Conservation (phyloP, 768 basidiomycete species). For the Mycena epipterygia region DNA sequence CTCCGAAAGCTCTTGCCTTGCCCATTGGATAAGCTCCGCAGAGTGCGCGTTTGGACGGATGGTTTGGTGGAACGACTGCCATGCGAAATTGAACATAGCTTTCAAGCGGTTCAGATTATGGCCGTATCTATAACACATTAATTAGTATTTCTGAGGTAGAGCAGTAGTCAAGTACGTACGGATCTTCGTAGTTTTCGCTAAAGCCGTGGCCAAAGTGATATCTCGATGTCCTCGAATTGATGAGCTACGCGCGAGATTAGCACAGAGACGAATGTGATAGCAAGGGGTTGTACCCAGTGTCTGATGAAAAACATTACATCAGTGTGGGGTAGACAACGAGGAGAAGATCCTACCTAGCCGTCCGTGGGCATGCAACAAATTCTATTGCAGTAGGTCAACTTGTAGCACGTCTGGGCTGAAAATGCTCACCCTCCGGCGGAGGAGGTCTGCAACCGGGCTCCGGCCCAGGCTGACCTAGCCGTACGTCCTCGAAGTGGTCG, state of each 20-base stretch:
- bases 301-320: slow-evolving; percentile 46
- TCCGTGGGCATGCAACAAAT: slow-evolving; percentile 79
- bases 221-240: slow-evolving; percentile 75
- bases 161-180: slow-evolving; percentile 52
- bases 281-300: slow-evolving; percentile 70
- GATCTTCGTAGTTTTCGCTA: slow-evolving; percentile 69
- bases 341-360: slow-evolving; percentile 64
- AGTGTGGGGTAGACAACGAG: slow-evolving; percentile 18
- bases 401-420: background rate
- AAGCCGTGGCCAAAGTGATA: slow-evolving; percentile 74
- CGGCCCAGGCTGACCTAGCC: slow-evolving; percentile 68
- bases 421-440: slow-evolving; percentile 68
- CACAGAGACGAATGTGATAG: background rate
- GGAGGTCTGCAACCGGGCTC: slow-evolving; percentile 74
- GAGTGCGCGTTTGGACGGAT: slow-evolving; percentile 68
- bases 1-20: slow-evolving; percentile 60
- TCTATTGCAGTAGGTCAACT: slow-evolving; percentile 54
- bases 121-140: slow-evolving; percentile 57
- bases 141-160: background rate
- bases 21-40: slow-evolving; percentile 60
- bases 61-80: slow-evolving; percentile 61
- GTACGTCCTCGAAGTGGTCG: slow-evolving; percentile 74
- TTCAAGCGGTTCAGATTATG: slow-evolving; percentile 68
- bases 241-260: slow-evolving; percentile 53
- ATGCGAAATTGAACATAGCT: slow-evolving; percentile 64